Conservation (phyloP, 73 alveolate genomes). For the Paramecium pentaurelia region DNA sequence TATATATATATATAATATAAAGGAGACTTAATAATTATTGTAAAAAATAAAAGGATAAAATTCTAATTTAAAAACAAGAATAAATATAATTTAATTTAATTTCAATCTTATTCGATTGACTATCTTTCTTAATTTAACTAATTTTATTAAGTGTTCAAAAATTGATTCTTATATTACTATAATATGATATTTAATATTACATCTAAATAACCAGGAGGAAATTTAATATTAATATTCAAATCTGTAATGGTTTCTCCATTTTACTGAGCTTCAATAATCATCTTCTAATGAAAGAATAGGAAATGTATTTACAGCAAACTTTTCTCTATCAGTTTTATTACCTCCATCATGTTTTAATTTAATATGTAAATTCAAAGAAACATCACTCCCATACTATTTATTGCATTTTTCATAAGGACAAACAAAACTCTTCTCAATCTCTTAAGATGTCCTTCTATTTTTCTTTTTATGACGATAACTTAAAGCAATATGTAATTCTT, state of each 20-base stretch:
- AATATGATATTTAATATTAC: background rate
- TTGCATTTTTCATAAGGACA: constrained; percentile 79
- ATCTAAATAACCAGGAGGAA: constrained; percentile 62
- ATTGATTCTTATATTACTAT: constrained; percentile 26
- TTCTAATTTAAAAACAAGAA: background rate
- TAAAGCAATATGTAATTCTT: constrained; percentile 20
- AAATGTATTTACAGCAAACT: constrained; percentile 65
- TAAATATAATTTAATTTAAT: background rate
- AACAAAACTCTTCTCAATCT: constrained; percentile 63
- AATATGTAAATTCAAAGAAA: constrained; percentile 73
- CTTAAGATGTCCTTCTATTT: constrained; percentile 72
- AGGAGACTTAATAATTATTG: background rate
- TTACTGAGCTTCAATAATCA: constrained; percentile 23
- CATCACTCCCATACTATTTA: constrained; percentile 79
- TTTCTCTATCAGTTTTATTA: constrained; percentile 82
- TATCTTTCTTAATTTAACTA: background rate
- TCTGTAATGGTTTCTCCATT: constrained; percentile 52
- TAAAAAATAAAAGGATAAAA: background rate
- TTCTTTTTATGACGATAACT: constrained; percentile 67
- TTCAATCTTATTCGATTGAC: constrained; percentile 15
- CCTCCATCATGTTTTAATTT: constrained; percentile 81
- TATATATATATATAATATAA: background rate
- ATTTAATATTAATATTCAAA: constrained; percentile 29
- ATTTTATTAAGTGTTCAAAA: background rate
- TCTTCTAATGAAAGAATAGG: background rate